Conservation (phyloP, 345 rosid genomes). For the Mercurialis annua region DNA sequence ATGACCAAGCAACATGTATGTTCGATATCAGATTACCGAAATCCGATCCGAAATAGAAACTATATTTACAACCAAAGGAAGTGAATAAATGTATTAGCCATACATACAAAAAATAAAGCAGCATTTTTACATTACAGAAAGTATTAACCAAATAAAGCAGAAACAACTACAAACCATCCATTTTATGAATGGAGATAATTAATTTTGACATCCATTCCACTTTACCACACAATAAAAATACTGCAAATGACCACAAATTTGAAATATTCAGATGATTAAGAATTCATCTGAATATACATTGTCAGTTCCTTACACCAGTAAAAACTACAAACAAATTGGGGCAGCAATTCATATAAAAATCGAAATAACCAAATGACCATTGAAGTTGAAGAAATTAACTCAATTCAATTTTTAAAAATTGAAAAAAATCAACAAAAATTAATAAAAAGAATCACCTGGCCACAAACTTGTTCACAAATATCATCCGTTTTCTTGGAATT, state of each 20-base stretch:
- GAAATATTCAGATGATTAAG: too few species aligned
- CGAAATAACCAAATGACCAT: background rate
- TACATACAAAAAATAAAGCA: too few species aligned
- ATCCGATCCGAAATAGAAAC: too few species aligned
- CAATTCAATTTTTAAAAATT: background rate
- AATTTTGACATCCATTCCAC: background rate
- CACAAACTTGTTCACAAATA: constrained; percentile 71
- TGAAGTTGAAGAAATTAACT: background rate
- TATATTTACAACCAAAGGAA: too few species aligned
- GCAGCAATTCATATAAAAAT: too few species aligned
- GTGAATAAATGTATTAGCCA: too few species aligned
- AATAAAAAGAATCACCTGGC: constrained; percentile 58
- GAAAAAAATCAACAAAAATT: background rate
- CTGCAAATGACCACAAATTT: too few species aligned
- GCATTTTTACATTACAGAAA: background rate
- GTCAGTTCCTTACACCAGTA: background rate
- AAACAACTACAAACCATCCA: background rate
- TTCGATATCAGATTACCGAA: too few species aligned
- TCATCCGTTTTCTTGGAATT: constrained; percentile 91
- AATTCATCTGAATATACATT: background rate
- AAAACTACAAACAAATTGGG: background rate
- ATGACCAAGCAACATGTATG: too few species aligned
- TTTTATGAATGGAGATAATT: background rate
- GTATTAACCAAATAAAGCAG: background rate
- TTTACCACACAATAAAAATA: background rate